A percentile compares a stretch with the other conserved stretches of the same genome.
Conservation (phyloP, 495 filamentous ascomycete genomes). For the Paragyromitra xinjiangensis region DNA sequence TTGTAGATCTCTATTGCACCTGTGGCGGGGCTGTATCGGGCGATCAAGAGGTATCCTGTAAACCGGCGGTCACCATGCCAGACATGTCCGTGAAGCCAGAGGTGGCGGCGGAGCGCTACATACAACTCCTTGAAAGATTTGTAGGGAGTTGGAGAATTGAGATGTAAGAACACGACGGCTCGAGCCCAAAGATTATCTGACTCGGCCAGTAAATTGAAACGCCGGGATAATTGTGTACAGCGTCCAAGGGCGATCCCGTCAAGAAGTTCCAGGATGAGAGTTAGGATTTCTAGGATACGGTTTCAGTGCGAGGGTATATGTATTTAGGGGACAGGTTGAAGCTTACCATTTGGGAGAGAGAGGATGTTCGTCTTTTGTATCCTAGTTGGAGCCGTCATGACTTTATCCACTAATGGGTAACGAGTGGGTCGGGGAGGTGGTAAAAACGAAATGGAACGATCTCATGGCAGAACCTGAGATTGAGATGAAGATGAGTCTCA, state of each 20-base stretch:
- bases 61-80: conserved; percentile 84
- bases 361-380: conserved; percentile 5
- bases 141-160: conserved; percentile 68
- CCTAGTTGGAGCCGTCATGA: not conserved
- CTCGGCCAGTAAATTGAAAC: conserved; percentile 60
- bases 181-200: conserved; percentile 66
- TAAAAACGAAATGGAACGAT: too few species aligned
- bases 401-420: not conserved
- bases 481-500: not conserved
- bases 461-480: not conserved
- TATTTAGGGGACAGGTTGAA: conserved; percentile 47
- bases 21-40: conserved; percentile 73
- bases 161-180: conserved; percentile 62
- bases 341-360: conserved; percentile 41
- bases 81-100: conserved; percentile 84
- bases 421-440: not conserved
- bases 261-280: conserved; percentile 63
- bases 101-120: conserved; percentile 75
- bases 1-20: conserved; percentile 83
- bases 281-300: conserved; percentile 61
- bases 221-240: conserved; percentile 61
- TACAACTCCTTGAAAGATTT: conserved; percentile 74
- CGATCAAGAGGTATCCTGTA: conserved; percentile 74
- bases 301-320: conserved; percentile 57
- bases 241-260: conserved; percentile 61